A percentile compares a stretch with the other conserved stretches of the same genome.
phyloP scores from a whole-genome alignment of 495 filamentous ascomycete species.

The Schizothecium vesticola region DNA sequence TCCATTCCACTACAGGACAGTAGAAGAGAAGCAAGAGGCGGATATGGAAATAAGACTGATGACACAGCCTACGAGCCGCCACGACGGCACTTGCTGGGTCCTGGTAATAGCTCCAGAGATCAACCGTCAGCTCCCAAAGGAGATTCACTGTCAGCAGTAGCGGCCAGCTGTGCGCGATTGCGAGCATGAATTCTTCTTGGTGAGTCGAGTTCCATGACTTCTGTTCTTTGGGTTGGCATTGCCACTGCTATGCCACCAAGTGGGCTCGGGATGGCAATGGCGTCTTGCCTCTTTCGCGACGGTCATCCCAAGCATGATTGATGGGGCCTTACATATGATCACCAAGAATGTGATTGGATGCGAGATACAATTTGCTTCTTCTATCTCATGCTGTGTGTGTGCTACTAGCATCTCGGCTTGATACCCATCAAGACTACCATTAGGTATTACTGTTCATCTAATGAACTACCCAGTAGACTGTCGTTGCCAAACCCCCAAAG shows the following conservation, averaged over 20 bases:
- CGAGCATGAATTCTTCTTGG: not conserved
- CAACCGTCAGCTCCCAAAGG: not conserved
- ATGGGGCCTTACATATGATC: no score
- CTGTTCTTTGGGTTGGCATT: not conserved
- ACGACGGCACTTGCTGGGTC: not conserved
- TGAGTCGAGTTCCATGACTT: not conserved
- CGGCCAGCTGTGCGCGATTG: not conserved
- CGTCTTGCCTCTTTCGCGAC: no score
- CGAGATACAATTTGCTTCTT: not conserved
- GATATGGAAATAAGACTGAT: not conserved
- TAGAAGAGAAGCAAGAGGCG: not conserved
- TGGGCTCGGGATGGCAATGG: not conserved
- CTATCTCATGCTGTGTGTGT: not conserved
- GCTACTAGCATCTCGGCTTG: not conserved
- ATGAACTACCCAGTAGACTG: not conserved
- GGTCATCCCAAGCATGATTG: no score
- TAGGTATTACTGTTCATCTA: not conserved
- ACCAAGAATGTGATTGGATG: not conserved
- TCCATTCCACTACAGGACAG: not conserved
- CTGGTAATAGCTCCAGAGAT: not conserved
- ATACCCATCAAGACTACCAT: not conserved
- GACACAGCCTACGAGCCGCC: not conserved
- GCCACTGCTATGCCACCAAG: no score
- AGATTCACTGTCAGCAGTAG: not conserved
- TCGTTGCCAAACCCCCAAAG: not conserved